A percentile compares a stretch with the other conserved stretches of the same genome.
Evolutionary conservation across 768 basidiomycete genomes (phyloP).

Genomic region (Hygrophorus russula): DNA sequence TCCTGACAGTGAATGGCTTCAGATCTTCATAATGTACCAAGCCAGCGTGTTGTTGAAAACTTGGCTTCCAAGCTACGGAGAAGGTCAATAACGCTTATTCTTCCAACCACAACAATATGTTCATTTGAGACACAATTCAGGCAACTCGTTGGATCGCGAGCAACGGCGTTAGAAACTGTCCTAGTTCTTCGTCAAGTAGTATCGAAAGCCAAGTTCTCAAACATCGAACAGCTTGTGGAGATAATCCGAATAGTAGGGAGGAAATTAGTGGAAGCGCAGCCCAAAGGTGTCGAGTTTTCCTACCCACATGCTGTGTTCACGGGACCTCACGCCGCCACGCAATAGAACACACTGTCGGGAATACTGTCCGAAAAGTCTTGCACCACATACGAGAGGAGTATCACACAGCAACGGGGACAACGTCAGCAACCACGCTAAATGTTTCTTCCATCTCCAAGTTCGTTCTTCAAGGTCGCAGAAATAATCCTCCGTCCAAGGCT

Average conservation of each 20-base stretch:
- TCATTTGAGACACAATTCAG: conserved; percentile 28
- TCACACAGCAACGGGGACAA: conserved; percentile 56
- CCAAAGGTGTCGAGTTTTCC: conserved; percentile 58
- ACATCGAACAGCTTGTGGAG: conserved; percentile 74
- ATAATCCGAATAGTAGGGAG: conserved; percentile 74
- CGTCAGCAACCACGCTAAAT: conserved; percentile 22
- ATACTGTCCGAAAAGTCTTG: conserved; percentile 85
- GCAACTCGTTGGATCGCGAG: conserved; percentile 84
- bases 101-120: conserved; percentile 7
- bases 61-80: conserved; percentile 60
- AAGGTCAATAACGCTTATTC: conserved; percentile 37
- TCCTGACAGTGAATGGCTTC: conserved; percentile 2
- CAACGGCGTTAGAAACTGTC: conserved; percentile 83
- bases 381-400: conserved; percentile 96
- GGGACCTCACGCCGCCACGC: conserved; percentile 5
- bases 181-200: conserved; percentile 85
- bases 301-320: conserved; percentile 1
- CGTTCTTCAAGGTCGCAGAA: conserved; percentile 60
- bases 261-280: conserved; percentile 80
- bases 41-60: conserved; percentile 53
- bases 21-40: conserved; percentile 17
- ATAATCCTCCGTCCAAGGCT: conserved; percentile 25
- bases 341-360: conserved; percentile 88
- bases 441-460: conserved; percentile 74
- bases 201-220: conserved; percentile 74